These are phyloP conservation scores for Microbotryum violaceum DNA, from an alignment of 1,284 basidiomycete species.

Conservation along the genomic window DNA sequence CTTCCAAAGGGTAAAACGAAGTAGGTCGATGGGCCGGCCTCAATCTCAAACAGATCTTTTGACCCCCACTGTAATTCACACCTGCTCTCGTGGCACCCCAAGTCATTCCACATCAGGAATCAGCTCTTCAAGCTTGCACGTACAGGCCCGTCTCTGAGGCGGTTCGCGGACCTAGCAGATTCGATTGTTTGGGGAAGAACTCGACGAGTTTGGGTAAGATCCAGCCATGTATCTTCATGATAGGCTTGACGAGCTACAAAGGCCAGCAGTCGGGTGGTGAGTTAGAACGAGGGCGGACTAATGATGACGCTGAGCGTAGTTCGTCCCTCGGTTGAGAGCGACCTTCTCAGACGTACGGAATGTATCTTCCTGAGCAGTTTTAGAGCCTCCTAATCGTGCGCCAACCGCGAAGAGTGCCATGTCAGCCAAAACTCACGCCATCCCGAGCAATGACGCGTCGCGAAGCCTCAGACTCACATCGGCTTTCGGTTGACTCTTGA, in stretches of 20 bases:
- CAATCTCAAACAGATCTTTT: slow-evolving; percentile 70
- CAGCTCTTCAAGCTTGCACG: not conserved
- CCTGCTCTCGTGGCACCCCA: slow-evolving; percentile 8
- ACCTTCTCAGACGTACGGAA: slow-evolving; percentile 7
- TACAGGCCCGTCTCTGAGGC: too few species aligned
- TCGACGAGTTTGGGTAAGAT: slow-evolving; percentile 66
- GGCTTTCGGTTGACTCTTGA: slow-evolving; percentile 27
- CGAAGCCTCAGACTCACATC: not conserved
- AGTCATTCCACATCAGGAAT: not conserved
- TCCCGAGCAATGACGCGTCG: too few species aligned
- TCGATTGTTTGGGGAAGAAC: slow-evolving; percentile 69
- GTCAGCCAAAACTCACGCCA: too few species aligned
- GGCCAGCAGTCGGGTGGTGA: not conserved
- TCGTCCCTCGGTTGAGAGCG: not conserved
- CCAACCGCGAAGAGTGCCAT: too few species aligned
- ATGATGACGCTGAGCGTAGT: too few species aligned
- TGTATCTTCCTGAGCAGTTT: slow-evolving; percentile 22
- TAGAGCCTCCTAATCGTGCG: slow-evolving; percentile 16
- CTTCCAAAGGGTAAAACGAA: slow-evolving; percentile 66
- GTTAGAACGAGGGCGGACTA: not conserved
- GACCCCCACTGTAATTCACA: slow-evolving; percentile 58
- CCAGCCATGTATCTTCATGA: slow-evolving; percentile 65
- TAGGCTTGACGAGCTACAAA: slow-evolving; percentile 63
- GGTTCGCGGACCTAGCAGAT: slow-evolving; percentile 54
- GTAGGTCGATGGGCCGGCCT: slow-evolving; percentile 60